phyloP scores from a whole-genome alignment of 2,329 filamentous ascomycete species.

The Beauveria asiatica region DNA sequence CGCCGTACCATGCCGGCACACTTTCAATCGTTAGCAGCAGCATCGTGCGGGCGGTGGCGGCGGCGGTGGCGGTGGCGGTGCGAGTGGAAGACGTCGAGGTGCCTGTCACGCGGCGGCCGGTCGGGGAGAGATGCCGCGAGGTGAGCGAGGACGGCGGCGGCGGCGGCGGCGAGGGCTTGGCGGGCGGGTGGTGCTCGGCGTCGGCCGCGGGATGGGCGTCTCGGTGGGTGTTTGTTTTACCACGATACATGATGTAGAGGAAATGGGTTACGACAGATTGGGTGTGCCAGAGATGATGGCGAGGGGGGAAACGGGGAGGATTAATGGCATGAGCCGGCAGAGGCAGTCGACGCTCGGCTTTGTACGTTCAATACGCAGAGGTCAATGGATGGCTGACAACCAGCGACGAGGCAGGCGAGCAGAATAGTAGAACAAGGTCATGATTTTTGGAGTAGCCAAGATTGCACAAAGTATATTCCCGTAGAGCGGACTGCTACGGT shows the following conservation, averaged over 20 bases:
- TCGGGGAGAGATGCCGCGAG: neutral
- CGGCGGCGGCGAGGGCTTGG: neutral
- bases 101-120: neutral
- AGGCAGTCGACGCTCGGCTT: neutral
- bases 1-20: conserved; percentile 33
- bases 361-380: neutral
- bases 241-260: neutral
- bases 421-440: neutral
- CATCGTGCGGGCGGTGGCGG: neutral
- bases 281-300: neutral
- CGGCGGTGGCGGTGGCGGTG: neutral
- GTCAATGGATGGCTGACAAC: neutral
- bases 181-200: neutral
- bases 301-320: neutral
- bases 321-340: neutral
- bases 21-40: conserved; percentile 20
- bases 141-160: neutral
- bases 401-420: neutral
- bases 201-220: neutral
- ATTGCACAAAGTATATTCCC: neutral
- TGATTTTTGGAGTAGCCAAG: neutral
- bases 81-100: too few species aligned
- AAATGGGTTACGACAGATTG: neutral
- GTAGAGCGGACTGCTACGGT: neutral
- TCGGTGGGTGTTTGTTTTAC: neutral